Evolutionary conservation across 495 filamentous ascomycete species (phyloP), one percentile per base, ranked within the genome.

Genomic region (Aspergillus carlsbadensis): DNA sequence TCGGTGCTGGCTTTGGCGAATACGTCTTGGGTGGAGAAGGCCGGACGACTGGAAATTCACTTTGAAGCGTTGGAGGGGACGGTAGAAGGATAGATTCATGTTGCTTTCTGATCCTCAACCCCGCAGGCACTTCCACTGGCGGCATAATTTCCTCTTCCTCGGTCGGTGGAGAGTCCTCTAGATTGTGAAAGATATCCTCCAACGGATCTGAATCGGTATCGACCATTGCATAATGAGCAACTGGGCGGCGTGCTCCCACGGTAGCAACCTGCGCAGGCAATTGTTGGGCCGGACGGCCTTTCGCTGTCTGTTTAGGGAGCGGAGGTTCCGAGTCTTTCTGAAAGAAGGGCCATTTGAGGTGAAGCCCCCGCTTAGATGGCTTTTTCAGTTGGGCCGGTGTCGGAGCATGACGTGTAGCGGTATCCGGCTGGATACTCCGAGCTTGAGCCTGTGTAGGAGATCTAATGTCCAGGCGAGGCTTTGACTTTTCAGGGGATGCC

Each of bases 211-310:
- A 85, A 58, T 93, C 89, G 2, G 82, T 76, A 59, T 94, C 91
- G 50, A 94, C 78, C 59, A 94, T 76, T 1, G 91, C 89, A 69
- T 97, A 97, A 63, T 95, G 92, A 2, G 92, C 86, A 54, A 83
- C 66, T 20, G 78, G 76, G 15, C 80, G 75, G 41, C 59, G 65
- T 22, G 66, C 66, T 17, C 66, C 57, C 10, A 70, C 54, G 10
- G 69, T 65, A n/a, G 77, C 59, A 33, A 80, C 70, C 6, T 69
- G 67, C 17, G 73, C 77, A 52, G 71, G 71, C 20, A 80, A 61
- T 47, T 74, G 60, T 18, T 65, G 54, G 6, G 65, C 58, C 24
- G 69, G 52, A 5, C 8, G 26, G 57, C 43, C 14, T 36, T 50
- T 13, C 57, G 41, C 11, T n/a, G 48, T 36, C 7, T 50, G 48